Evolutionary conservation across 495 filamentous ascomycete genomes (phyloP), one percentile per base, ranked within the genome.

Genomic region (Podospora bellae-mahoneyi): DNA sequence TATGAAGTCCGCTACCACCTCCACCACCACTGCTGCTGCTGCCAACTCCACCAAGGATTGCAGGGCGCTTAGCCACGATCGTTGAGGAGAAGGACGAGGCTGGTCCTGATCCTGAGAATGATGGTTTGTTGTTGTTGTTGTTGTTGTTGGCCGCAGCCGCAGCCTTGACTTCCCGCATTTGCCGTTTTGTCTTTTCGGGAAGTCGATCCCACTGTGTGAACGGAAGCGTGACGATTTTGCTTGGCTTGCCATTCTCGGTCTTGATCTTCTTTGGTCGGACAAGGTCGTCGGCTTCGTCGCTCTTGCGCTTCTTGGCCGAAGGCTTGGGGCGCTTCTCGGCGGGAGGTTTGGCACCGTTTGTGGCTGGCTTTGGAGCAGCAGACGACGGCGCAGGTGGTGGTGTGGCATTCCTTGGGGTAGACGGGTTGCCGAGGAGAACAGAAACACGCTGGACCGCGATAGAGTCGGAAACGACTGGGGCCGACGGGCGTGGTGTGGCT

Each of bases 261-360:
- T 77, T 79, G 2, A 78, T 44, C 66, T 83, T 83, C 58, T 76
- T 79, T 3, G 78, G 77, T 5, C 77, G 74, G n/a, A 75, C 72
- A 9, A 67, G 66, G 16, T 68, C 75, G 26, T 70, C 71, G 4
- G 23, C 48, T 10, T 79, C 76, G 23, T 79, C 74, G 59, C 73
- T 76, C 68, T 78, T 78, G 58, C 77, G 73, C 69, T 79, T 79
- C 65, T 74, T 77, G 7, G 20, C 30, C 19, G 28, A 30, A 19
- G 56, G 59, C 66, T 78, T 78, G 4, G 70, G 64, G 23, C 66
- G 69, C 68, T 75, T 78, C 3, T 74, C 66, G 27, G 34, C 39
- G 5, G 65, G 27, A 7, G 39, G 62, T 4, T 57, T 54, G 59
- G 44, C 57, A 18, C 54, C 64, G 30, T 60, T 15, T 34, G 44